Base-by-base conservation (phyloP, 2,329 filamentous ascomycete species). In the Colletotrichum sp. region DNA sequence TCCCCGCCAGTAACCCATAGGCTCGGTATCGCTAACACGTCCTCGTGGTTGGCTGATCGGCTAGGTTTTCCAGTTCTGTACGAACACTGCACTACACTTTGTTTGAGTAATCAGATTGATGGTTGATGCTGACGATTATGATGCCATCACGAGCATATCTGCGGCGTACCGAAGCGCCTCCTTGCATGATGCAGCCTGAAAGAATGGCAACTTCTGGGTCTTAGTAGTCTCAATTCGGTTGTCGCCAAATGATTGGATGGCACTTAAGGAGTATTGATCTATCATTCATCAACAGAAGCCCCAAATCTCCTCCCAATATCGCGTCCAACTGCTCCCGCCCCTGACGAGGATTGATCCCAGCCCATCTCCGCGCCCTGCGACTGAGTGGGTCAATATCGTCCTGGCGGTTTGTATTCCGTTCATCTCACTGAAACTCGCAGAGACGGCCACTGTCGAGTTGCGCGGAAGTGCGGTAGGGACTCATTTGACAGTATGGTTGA, bases 61-160 rank as follows among this genome's bases (percentile, higher is more conserved):
- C 18, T 48, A n/a, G 0, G 0, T 6, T n/a, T n/a, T 12, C 18
- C 38, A 48, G 18, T 48, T 48, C 9, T 48, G 38, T 48, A 12
- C 3, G 18, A n/a, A n/a, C 5, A 48, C 38, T 48, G 18, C 18
- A n/a, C 38, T 48, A 0, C 18, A 0, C 38, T 5, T 1, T 0
- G n/a, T 48, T 48, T n/a, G 5, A 48, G 18, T 48, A 48, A 48
- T n/a, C 38, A 4, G 5, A 48, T 0, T 48, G 38, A n/a, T n/a
- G 18, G 18, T 48, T 48, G 38, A 48, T 3, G 38, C 38, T 52
- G n/a, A 21, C 12, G 10, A 7, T 21, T 7, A 13, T 7, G 2
- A 48, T 48, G 43, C 43, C 43, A 21, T 52, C n/a, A 52, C 43
- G n/a, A 52, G 12, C 43, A 21, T 52, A 13, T 21, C 3, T 21